A percentile compares a stretch with the other conserved stretches of the same genome.
Conservation (phyloP, 192 early-diverging fungal genomes). For the Entomortierella beljakovae region DNA sequence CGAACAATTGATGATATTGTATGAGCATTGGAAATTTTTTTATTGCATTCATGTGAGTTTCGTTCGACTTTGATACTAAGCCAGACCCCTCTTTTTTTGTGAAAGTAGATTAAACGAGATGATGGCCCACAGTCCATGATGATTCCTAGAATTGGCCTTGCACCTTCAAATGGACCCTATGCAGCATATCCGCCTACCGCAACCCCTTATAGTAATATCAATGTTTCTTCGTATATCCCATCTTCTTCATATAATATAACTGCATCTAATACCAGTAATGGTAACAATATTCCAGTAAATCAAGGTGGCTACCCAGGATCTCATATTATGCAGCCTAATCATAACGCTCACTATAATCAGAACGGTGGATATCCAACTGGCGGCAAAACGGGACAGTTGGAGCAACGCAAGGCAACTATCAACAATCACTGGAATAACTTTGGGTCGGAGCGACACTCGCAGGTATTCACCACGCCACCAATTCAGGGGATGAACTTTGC, state of each 20-base stretch:
- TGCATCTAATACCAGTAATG: not conserved
- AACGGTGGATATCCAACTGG: not conserved
- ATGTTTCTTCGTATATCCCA: constrained; percentile 14
- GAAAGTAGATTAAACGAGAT: constrained; percentile 20
- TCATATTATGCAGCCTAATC: not conserved
- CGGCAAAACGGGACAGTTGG: not conserved
- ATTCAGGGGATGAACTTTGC: constrained; percentile 36
- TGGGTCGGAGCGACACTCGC: constrained; percentile 8
- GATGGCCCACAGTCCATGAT: constrained; percentile 48
- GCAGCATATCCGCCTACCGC: constrained; percentile 39
- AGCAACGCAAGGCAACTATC: constrained; percentile 26
- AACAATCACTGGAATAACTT: constrained; percentile 51
- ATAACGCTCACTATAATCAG: not conserved
- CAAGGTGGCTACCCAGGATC: not conserved
- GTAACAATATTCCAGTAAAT: not conserved
- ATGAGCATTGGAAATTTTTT: constrained; percentile 2
- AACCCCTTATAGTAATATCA: constrained; percentile 37
- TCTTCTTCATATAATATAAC: not conserved
- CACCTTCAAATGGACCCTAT: constrained; percentile 5
- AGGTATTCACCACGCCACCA: constrained; percentile 7
- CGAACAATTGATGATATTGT: constrained; percentile 35
- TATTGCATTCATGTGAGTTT: no score
- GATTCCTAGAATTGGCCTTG: constrained; percentile 11
- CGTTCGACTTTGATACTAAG: no score
- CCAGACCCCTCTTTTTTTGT: not conserved